Evolutionary conservation across 129 eudicot species (phyloP).

Genomic region (carrot (Daucus carota)): DNA sequence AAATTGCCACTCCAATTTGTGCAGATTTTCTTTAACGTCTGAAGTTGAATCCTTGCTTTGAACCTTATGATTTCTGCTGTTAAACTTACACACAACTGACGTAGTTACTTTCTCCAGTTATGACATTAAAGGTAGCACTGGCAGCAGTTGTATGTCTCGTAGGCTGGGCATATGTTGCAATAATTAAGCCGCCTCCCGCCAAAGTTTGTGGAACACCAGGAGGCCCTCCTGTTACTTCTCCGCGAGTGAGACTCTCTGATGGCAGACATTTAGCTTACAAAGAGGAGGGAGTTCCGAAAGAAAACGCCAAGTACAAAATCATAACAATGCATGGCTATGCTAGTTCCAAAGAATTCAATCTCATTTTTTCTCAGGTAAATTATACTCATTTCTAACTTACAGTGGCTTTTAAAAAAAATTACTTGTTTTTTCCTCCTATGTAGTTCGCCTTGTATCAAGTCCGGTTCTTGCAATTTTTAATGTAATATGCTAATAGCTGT

Average conservation of each 20-base stretch:
- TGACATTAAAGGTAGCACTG: conserved; percentile 42
- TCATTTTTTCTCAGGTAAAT: conserved; percentile 53
- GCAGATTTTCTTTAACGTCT: background rate
- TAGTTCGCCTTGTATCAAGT: background rate
- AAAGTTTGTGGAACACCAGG: conserved; percentile 60
- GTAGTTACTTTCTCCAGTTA: conserved; percentile 20
- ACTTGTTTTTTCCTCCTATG: background rate
- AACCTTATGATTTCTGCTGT: background rate
- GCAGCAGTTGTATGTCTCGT: conserved; percentile 32
- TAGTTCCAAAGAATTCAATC: conserved; percentile 48
- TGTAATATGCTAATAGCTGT: too few species aligned
- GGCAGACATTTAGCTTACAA: conserved; percentile 71
- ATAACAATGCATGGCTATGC: conserved; percentile 59
- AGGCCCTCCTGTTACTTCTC: conserved; percentile 74
- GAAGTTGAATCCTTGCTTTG: background rate
- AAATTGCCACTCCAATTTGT: too few species aligned
- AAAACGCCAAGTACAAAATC: conserved; percentile 50
- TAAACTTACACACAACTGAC: background rate
- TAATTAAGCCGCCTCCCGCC: conserved; percentile 47
- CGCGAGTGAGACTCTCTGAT: conserved; percentile 55
- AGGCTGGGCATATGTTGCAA: conserved; percentile 43
- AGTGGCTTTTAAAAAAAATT: background rate
- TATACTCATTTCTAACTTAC: background rate
- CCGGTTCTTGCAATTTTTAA: background rate
- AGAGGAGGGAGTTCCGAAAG: conserved; percentile 56